Conservation (phyloP, 2,329 filamentous ascomycete species). For the Aspergillus luchuensis region DNA sequence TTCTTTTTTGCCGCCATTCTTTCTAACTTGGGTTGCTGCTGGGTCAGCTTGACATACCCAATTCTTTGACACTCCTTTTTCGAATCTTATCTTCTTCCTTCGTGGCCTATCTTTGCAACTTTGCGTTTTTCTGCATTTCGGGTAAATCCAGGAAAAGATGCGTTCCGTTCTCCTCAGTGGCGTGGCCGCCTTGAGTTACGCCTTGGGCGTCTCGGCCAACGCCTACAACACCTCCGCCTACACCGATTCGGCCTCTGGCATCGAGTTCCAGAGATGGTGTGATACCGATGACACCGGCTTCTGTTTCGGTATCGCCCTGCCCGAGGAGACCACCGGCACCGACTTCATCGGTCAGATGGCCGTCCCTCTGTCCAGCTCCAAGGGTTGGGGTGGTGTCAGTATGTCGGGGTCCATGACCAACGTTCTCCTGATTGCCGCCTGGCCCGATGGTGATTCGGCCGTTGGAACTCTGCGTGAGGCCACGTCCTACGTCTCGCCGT, state of each 20-base stretch:
- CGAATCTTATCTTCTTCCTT: slow-evolving; percentile 2
- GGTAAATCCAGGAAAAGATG: slow-evolving; percentile 14
- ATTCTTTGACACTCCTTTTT: slow-evolving; percentile 14
- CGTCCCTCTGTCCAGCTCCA: slow-evolving; percentile 18
- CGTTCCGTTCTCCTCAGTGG: slow-evolving; percentile 16
- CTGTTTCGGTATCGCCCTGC: slow-evolving; percentile 23
- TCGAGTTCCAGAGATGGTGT: slow-evolving; percentile 24
- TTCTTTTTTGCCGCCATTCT: slow-evolving; percentile 14
- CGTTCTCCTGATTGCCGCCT: slow-evolving; percentile 20
- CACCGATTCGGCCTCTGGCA: slow-evolving; percentile 18
- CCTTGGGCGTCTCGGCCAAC: slow-evolving; percentile 14
- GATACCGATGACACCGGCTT: slow-evolving; percentile 16
- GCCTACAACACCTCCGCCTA: slow-evolving; percentile 21
- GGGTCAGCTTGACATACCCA: slow-evolving; percentile 15
- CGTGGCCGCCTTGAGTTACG: slow-evolving; percentile 16
- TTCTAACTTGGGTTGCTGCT: slow-evolving; percentile 19
- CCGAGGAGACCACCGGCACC: slow-evolving; percentile 15
- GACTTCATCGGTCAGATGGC: slow-evolving; percentile 22
- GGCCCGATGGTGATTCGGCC: slow-evolving; percentile 18
- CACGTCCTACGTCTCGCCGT: slow-evolving; percentile 16
- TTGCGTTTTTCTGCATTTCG: slow-evolving; percentile 9
- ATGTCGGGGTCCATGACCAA: slow-evolving; percentile 17
- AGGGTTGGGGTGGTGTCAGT: slow-evolving; percentile 25
- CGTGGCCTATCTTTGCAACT: background rate
- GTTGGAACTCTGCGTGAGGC: slow-evolving; percentile 19